Evolutionary conservation across 306 rosid genomes (phyloP).

Genomic region (Abrus pulchellus): DNA sequence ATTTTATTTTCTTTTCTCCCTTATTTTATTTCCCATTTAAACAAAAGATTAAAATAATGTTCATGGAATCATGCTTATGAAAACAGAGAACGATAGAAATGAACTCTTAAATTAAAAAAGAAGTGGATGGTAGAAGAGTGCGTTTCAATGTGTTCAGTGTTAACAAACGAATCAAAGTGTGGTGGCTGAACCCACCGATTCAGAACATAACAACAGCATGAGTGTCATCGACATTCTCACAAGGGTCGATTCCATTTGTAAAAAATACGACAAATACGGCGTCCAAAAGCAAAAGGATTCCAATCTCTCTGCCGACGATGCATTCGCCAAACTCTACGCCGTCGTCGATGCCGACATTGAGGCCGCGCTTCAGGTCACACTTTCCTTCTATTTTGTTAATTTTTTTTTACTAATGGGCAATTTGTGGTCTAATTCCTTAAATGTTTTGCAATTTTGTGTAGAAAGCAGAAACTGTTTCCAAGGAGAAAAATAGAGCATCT

Average conservation of each 20-base stretch:
- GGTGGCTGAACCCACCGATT: not conserved
- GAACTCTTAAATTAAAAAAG: not conserved
- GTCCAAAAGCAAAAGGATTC: conserved; percentile 73
- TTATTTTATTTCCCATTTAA: too few species aligned
- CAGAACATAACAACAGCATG: conserved; percentile 54
- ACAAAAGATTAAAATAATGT: too few species aligned
- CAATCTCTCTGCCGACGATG: conserved; percentile 80
- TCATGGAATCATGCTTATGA: not conserved
- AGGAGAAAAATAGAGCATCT: conserved; percentile 82
- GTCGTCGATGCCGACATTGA: conserved; percentile 77
- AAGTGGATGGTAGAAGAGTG: not conserved
- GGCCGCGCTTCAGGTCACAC: conserved; percentile 63
- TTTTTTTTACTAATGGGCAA: not conserved
- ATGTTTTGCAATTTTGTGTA: conserved; percentile 47
- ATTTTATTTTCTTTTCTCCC: too few species aligned
- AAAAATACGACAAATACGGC: conserved; percentile 83
- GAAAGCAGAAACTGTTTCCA: conserved; percentile 87
- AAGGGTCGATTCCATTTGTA: conserved; percentile 85
- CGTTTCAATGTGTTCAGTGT: not conserved
- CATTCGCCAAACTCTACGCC: conserved; percentile 83
- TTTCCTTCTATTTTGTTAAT: too few species aligned
- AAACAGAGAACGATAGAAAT: not conserved
- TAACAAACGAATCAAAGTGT: not conserved
- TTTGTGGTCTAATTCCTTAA: too few species aligned
- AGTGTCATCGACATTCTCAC: conserved; percentile 88